Evolutionary conservation across 805 yeast species (phyloP), one percentile per base, ranked within the genome.

Genomic region (Candida sakaeoensis): DNA sequence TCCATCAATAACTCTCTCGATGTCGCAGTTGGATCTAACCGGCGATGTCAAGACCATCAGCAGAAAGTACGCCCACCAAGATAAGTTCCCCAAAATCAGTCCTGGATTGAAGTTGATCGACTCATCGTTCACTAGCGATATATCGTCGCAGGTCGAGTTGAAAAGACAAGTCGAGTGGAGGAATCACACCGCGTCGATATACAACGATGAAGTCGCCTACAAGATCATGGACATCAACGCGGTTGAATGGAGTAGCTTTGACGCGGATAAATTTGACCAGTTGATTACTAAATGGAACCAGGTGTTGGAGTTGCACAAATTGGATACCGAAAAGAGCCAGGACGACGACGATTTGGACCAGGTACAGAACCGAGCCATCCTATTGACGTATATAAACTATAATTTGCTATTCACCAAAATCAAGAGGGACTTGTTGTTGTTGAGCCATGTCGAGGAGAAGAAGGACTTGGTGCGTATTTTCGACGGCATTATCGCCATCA

Each of bases 311-410:
- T 58, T 73, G 23, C 91, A 86, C 51, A 65, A 65, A 39, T 64
- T 63, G 12, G 80, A 76, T 49, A 68, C 82, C 49, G 74, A 71
- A 6, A 74, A 77, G 45, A 63, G 57, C 36, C 55, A 56, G 15
- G 74, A 70, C 39, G 73, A 65, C 12, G 74, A 71, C 35, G 82
- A 75, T 40, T 75, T 71, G 33, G 79, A 76, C 36, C 77, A 72
- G 39, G 76, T 75, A 35, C 88, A 87, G 57, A 78, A 82, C 48
- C 75, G 82, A 44, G 86, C 89, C 53, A 80, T 91, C 47, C 61
- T 89, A 31, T 65, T 79, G 41, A 85, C 96, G 0, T 91, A 74
- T 59, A 76, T 89, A 51, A 79, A 77, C 51, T 91, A 84, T 64
- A 75, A 79, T 50, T 65, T 77, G 45, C 62, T 84, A 33, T 65